Evolutionary conservation across 129 eudicot species (phyloP).

Genomic region (Centella asiatica): DNA sequence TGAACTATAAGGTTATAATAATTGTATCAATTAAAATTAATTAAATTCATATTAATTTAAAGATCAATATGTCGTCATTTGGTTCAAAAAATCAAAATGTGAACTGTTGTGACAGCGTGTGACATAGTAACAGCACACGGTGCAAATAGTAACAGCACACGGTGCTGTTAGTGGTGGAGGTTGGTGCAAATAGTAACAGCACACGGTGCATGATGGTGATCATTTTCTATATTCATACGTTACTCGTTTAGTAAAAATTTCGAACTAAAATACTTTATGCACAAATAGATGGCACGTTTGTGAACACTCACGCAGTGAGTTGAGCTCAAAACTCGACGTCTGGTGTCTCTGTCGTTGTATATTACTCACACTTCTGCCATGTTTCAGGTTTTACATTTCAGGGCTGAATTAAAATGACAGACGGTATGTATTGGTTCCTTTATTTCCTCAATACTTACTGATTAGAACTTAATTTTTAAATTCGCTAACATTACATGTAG

Average conservation of each 20-base stretch:
- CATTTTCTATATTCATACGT: too few relatives aligned
- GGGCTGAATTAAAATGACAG: conserved; percentile 5
- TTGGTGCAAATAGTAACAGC: too few relatives aligned
- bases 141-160: too few relatives aligned
- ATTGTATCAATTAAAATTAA: too few relatives aligned
- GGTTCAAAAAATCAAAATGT: too few relatives aligned
- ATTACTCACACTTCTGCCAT: neutral
- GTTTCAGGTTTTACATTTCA: conserved; percentile 7
- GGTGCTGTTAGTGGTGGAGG: too few relatives aligned
- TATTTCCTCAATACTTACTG: neutral
- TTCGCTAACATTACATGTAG: neutral
- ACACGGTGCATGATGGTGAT: too few relatives aligned
- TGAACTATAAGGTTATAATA: too few relatives aligned
- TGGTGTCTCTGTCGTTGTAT: neutral
- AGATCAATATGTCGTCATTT: too few relatives aligned
- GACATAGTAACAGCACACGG: too few relatives aligned
- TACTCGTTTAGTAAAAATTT: neutral
- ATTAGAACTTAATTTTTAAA: neutral
- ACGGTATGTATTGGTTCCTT: conserved; percentile 3
- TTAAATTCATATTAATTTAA: too few relatives aligned
- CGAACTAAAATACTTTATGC: neutral
- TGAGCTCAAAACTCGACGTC: neutral
- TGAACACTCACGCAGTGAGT: neutral
- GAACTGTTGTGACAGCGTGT: too few relatives aligned
- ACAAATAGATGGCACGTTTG: neutral